phyloP scores from a whole-genome alignment of 1,284 basidiomycete species.

The Trametes hirsuta region DNA sequence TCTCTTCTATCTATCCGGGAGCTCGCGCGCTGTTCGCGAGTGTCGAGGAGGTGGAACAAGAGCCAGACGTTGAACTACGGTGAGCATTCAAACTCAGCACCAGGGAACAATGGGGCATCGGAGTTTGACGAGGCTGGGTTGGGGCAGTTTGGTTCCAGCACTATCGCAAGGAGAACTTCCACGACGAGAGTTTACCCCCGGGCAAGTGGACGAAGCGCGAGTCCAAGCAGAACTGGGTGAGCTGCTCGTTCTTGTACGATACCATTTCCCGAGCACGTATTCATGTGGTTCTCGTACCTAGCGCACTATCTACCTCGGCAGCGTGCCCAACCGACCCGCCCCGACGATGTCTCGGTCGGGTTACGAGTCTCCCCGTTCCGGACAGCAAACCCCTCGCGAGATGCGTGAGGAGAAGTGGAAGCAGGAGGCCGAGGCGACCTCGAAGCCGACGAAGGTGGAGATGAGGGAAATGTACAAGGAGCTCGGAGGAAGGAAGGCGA shows the following conservation, averaged over 20 bases:
- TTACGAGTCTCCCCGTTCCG: conserved; percentile 56
- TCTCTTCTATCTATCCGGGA: conserved; percentile 63
- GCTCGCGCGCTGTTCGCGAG: conserved; percentile 76
- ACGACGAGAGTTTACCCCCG: conserved; percentile 72
- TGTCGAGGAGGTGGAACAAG: conserved; percentile 84
- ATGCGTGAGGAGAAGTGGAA: conserved; percentile 76
- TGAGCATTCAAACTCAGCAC: conserved; percentile 39
- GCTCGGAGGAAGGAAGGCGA: conserved; percentile 79
- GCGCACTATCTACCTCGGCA: conserved; percentile 61
- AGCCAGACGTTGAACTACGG: conserved; percentile 91
- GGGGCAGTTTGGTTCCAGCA: conserved; percentile 87
- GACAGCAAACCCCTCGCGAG: conserved; percentile 80
- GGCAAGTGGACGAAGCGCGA: conserved; percentile 88
- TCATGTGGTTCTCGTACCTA: conserved; percentile 28
- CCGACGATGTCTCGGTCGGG: conserved; percentile 46
- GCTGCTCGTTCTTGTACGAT: conserved; percentile 23
- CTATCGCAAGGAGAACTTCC: conserved; percentile 79
- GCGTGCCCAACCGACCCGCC: conserved; percentile 48
- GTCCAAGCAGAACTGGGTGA: conserved; percentile 84
- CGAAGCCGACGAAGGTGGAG: conserved; percentile 72
- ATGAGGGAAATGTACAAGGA: conserved; percentile 91
- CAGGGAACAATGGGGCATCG: neutral
- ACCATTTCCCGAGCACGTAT: neutral
- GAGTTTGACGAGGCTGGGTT: neutral
- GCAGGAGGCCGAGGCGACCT: conserved; percentile 52